Base-by-base conservation (phyloP, 441 rosid genomes). In the Flueggea neowawraea region DNA sequence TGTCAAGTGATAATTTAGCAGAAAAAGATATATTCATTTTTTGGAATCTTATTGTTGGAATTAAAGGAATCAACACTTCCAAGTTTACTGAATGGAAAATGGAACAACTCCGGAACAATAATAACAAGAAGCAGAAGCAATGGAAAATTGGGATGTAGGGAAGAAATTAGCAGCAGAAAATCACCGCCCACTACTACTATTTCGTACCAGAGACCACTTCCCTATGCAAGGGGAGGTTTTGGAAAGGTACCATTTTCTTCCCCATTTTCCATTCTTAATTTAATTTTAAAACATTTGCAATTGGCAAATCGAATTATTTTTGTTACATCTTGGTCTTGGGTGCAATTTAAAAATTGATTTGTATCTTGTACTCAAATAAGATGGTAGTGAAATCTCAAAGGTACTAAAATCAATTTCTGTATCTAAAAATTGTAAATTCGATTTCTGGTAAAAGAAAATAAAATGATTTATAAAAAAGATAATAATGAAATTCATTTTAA, bases 61-160 rank as follows among this genome's bases (percentile, higher is more conserved):
- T 17, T 53, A 9, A 28, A 93, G 98, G 98, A 94, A 78, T 85
- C 97, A 60, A 87, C 81, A 68, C 87, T 94, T 47, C 96, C 98
- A 4, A 77, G 72, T 64, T 52, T 75, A 55, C 54, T 86, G 80
- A 75, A 72, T 66, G 78, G 78, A 16, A 82, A 80, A 60, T 83
- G 82, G 85, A 71, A 60, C 4, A 45, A 61, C 39, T 60, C 78
- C 59, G 69, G 86, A 5, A 74, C n/a, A n/a, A n/a, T n/a, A n/a
- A n/a, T n/a, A n/a, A n/a, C n/a, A n/a, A n/a, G 98, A 63, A 90
- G 97, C 68, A 83, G 92, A 77, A 77, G 89, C 62, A 78, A 70
- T 61, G 84, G 77, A 7, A 83, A 69, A 56, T 12, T 68, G 60
- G 31, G 49, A 36, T 59, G 58, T 55, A 71, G 70, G 48, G 81